Base-by-base conservation (phyloP, 768 basidiomycete species). In the Mycena indigotica region DNA sequence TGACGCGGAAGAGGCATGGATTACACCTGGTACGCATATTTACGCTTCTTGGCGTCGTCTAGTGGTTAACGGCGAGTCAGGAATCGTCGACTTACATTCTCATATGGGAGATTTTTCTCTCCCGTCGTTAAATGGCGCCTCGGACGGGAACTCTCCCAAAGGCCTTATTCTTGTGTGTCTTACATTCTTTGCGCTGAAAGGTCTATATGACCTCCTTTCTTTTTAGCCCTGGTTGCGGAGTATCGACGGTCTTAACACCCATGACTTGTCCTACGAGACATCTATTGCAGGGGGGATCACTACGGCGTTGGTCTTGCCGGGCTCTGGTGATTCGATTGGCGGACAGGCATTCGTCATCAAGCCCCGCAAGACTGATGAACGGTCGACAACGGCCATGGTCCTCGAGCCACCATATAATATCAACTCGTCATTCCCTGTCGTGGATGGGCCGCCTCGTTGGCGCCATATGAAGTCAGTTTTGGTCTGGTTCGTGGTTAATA, bases 211-310 rank as follows among this genome's bases (percentile, higher is more conserved):
- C 8, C 32, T 35, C 32, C n/a, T n/a, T 35, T 35, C 32, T 35
- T 17, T 8, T 35, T 8, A 75, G 45, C 84, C 83, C 16, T 89
- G 86, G 86, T 76, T 94, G 6, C 80, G 90, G 30, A 85, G 84
- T 26, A 69, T 93, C 13, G 92, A 95, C 64, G 91, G 82, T 0
- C 75, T 94, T 50, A 92, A 94, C 67, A 91, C 90, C 0, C 89
- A 89, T 63, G 91, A 94, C 68, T 81, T 84, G 17, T 79, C 89
- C 0, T 92, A 87, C 70, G 73, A 69, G 19, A 74, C 89, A 6
- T 81, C 87, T n/a, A 81, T 90, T 56, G 73, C 91, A 0, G 91
- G 93, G 10, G 93, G 93, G 10, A 81, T 93, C 15, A 93, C 92
- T 0, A 88, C 89, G 0, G 79, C 88, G 2, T 77, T 91, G 29